A percentile compares a stretch with the other conserved stretches of the same genome.
Evolutionary conservation across 2,329 filamentous ascomycete genomes (phyloP).

Genomic region (Apiospora phragmitis): DNA sequence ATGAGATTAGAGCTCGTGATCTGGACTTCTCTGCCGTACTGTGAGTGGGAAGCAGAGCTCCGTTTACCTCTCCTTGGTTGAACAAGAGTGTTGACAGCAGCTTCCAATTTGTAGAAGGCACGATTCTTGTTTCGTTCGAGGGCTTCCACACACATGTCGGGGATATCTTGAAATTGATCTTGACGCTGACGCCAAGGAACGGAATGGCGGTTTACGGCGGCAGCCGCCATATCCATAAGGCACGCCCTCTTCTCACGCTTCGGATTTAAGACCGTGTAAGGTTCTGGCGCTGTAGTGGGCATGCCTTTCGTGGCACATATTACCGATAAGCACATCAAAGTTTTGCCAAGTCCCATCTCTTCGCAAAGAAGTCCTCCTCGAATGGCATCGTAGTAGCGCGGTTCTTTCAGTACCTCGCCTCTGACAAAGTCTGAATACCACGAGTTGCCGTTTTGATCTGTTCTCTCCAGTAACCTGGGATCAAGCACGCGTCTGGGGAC

Average conservation of each 20-base stretch:
- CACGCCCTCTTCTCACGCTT: slow-evolving; percentile 21
- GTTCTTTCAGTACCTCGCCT: slow-evolving; percentile 62
- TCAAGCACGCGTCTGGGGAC: slow-evolving; percentile 67
- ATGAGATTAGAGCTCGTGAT: slow-evolving; percentile 73
- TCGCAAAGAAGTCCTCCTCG: slow-evolving; percentile 79
- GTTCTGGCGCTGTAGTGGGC: slow-evolving; percentile 63
- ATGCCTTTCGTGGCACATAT: slow-evolving; percentile 75
- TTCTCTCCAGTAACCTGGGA: slow-evolving; percentile 64
- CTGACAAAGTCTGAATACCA: slow-evolving; percentile 74
- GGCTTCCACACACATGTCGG: slow-evolving; percentile 43
- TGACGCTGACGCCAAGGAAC: slow-evolving; percentile 72
- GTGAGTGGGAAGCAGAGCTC: slow-evolving; percentile 31
- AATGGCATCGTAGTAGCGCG: slow-evolving; percentile 71
- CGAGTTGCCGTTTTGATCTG: slow-evolving; percentile 58
- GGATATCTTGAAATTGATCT: slow-evolving; percentile 44
- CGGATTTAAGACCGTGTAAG: slow-evolving; percentile 35
- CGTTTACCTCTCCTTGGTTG: slow-evolving; percentile 38
- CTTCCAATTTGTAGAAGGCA: slow-evolving; percentile 59
- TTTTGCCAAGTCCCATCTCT: slow-evolving; percentile 84
- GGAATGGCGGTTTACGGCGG: slow-evolving; percentile 63
- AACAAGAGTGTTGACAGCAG: slow-evolving; percentile 40
- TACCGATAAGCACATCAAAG: slow-evolving; percentile 77
- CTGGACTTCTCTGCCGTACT: slow-evolving; percentile 51
- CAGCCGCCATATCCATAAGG: slow-evolving; percentile 76
- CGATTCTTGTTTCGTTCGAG: slow-evolving; percentile 53